These are phyloP conservation scores for Schizochytrium sp. DNA, from an alignment of 108 stramenopile genomes.

Conservation along the genomic window DNA sequence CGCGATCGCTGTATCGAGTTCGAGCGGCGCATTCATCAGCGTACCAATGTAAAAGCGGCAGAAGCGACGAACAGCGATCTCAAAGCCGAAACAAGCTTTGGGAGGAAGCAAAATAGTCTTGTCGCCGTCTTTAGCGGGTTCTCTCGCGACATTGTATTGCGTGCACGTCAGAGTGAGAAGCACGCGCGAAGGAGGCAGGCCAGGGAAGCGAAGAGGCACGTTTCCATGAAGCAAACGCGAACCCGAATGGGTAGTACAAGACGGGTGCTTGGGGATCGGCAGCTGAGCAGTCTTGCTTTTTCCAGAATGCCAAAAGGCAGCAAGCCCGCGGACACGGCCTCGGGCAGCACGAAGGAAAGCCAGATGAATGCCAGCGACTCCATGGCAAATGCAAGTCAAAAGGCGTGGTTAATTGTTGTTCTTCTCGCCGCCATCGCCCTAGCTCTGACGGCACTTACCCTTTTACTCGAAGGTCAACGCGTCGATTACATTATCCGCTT, in stretches of 20 bases:
- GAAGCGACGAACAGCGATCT: neutral
- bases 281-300: too few species aligned
- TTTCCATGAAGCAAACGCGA: too few species aligned
- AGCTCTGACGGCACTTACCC: neutral
- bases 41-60: neutral
- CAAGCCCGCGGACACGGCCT: neutral
- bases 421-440: neutral
- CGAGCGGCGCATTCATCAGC: neutral
- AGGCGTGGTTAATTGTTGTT: neutral
- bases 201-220: neutral
- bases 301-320: too few species aligned
- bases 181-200: neutral
- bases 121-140: neutral
- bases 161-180: neutral
- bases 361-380: neutral
- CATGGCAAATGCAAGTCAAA: neutral
- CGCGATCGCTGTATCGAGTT: neutral
- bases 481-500: neutral
- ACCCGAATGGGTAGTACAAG: too few species aligned
- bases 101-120: neutral
- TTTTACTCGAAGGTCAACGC: neutral
- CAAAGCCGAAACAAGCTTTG: neutral
- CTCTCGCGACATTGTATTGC: neutral
- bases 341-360: neutral
- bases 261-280: too few species aligned